Base-by-base conservation (phyloP, 1,139 yeast genomes). In the Nadsonia starkeyi-henricii region DNA sequence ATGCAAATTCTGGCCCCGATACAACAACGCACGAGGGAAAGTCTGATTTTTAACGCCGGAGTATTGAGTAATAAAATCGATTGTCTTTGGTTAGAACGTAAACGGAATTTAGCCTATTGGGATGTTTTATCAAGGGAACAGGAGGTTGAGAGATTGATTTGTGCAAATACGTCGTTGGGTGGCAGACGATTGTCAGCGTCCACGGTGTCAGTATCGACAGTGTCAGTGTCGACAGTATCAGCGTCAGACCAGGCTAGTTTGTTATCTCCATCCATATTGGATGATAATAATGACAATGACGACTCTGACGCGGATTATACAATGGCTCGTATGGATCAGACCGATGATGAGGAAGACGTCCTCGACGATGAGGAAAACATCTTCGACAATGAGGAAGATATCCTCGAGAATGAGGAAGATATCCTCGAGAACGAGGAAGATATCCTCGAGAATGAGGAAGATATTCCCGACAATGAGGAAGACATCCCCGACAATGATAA, bases 71-170 rank as follows among this genome's bases (percentile, higher is more conserved):
- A 75, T 19, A 70, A 73, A 52, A 58, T 78, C 46, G 79, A 77
- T 50, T 74, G 78, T 77, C 62, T 73, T 43, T 71, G 77, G 68
- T 71, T 71, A 52, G 81, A 78, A 50, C 61, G 71, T 20, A 68
- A 72, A 49, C 66, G 75, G 48, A 65, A 70, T 42, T 59, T 62
- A 26, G 66, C 70, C 39, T 74, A 74, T 58, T 56, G 63, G 23
- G 63, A 63, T 42, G 61, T 75, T 21, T 60, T 77, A 50, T 58
- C 59, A 28, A 58, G 61, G 50, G 69, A 66, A 47, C 54, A 58
- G 41, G 58, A 57, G 26, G 51, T 58, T 12, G 66, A 62, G 42
- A 45, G 42, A 19, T 47, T 44, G 36, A 23, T 4, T 43, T 26
- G 42, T 39, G 44, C 47, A 28, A 19, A 43, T 43, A 17, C 18